Evolutionary conservation across 805 yeast species (phyloP).

Genomic region (Suhomyces sp.): DNA sequence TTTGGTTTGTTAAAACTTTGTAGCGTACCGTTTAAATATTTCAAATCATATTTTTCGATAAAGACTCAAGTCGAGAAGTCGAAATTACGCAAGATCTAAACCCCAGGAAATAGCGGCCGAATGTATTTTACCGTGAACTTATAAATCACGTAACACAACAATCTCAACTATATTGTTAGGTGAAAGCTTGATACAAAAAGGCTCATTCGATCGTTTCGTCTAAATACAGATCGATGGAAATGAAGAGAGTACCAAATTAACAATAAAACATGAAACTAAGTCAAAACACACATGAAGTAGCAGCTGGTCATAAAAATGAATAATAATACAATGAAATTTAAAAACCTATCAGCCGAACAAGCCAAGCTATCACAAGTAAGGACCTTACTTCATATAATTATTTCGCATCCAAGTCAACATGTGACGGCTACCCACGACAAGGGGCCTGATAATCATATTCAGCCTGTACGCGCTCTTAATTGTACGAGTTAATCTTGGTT

Average conservation of each 20-base stretch:
- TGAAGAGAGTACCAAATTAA: not conserved
- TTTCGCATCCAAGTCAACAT: not conserved
- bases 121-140: too few relatives aligned
- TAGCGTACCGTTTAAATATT: not conserved
- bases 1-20: not conserved
- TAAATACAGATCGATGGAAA: not conserved
- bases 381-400: not conserved
- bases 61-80: not conserved
- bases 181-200: not conserved
- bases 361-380: not conserved
- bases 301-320: not conserved
- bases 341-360: not conserved
- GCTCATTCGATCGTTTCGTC: not conserved
- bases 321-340: too few relatives aligned
- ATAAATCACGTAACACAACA: not conserved
- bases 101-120: too few relatives aligned
- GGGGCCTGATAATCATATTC: not conserved
- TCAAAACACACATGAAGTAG: not conserved
- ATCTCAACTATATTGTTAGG: not conserved
- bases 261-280: not conserved
- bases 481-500: not conserved
- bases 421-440: not conserved
- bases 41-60: not conserved
- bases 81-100: not conserved
- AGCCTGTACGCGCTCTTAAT: not conserved